Evolutionary conservation across 2,329 filamentous ascomycete species (phyloP).

Genomic region (Pseudophaeomoniella oleicola): DNA sequence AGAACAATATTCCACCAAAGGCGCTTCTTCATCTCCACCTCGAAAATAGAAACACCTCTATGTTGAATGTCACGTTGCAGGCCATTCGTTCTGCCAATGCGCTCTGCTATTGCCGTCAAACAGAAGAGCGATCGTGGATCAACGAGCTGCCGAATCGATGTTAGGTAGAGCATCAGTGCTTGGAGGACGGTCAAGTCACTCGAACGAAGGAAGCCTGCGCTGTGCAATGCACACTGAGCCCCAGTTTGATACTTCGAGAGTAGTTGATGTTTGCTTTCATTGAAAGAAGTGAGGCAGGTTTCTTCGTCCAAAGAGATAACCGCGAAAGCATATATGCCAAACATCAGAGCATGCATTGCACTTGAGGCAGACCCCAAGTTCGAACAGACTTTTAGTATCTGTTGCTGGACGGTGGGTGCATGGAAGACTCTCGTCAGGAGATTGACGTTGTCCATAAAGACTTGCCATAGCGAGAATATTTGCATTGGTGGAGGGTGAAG

Average conservation of each 20-base stretch:
- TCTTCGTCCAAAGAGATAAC: constrained; percentile 18
- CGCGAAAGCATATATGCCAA: constrained; percentile 13
- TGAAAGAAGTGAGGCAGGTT: constrained; percentile 17
- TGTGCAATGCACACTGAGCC: constrained; percentile 23
- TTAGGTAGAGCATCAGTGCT: constrained; percentile 31
- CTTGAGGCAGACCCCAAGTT: constrained; percentile 15
- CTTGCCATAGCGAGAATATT: constrained; percentile 59
- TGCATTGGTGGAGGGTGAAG: constrained; percentile 14
- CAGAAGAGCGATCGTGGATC: constrained; percentile 38
- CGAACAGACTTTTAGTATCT: constrained; percentile 45
- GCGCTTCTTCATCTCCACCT: constrained; percentile 24
- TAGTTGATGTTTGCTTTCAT: constrained; percentile 15
- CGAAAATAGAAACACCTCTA: constrained; percentile 30
- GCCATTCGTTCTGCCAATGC: constrained; percentile 33
- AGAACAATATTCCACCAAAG: constrained; percentile 16
- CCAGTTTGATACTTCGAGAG: constrained; percentile 15
- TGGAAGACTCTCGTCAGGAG: constrained; percentile 61
- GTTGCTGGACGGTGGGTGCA: constrained; percentile 52
- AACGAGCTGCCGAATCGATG: constrained; percentile 20
- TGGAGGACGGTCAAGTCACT: constrained; percentile 31
- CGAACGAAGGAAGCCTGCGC: constrained; percentile 28
- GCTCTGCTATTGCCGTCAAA: constrained; percentile 29
- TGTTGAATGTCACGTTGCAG: constrained; percentile 32
- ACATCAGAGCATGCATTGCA: constrained; percentile 21
- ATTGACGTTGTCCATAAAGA: constrained; percentile 60